These are phyloP conservation scores for Wallemia ichthyophaga DNA, from an alignment of 1,284 basidiomycete species.

Conservation along the genomic window DNA sequence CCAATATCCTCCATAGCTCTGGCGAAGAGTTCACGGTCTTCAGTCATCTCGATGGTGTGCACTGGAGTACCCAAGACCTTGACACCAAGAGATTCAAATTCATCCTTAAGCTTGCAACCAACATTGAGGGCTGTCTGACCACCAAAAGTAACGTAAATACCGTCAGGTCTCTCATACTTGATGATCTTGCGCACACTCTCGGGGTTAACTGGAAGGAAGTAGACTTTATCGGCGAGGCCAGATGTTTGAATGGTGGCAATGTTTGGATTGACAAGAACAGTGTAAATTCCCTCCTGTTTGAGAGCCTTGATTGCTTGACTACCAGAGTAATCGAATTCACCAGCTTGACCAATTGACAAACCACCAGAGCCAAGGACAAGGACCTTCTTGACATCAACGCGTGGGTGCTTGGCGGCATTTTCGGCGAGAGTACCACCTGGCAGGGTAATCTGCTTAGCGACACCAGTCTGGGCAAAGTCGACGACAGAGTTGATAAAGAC, in stretches of 20 bases:
- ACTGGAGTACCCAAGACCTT: slow-evolving; percentile 88
- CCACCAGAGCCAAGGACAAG: slow-evolving; percentile 94
- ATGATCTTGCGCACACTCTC: slow-evolving; percentile 96
- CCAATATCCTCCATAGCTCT: slow-evolving; percentile 86
- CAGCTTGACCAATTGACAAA: slow-evolving; percentile 88
- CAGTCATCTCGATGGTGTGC: slow-evolving; percentile 86
- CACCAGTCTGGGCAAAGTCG: slow-evolving; percentile 38
- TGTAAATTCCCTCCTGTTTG: slow-evolving; percentile 96
- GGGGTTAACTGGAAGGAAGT: slow-evolving; percentile 91
- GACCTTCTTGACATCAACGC: slow-evolving; percentile 58
- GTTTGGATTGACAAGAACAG: slow-evolving; percentile 92
- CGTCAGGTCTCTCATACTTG: slow-evolving; percentile 91
- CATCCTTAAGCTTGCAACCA: slow-evolving; percentile 89
- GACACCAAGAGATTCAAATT: slow-evolving; percentile 58
- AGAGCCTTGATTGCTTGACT: slow-evolving; percentile 97
- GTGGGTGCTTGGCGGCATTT: slow-evolving; percentile 45
- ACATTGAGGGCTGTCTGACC: slow-evolving; percentile 93
- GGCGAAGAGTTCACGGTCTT: slow-evolving; percentile 83
- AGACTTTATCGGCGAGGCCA: slow-evolving; percentile 93
- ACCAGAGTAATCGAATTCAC: slow-evolving; percentile 97
- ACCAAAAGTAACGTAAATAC: slow-evolving; percentile 95
- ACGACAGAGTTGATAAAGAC: slow-evolving; percentile 74
- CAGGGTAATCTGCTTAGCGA: slow-evolving; percentile 43
- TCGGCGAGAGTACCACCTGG: slow-evolving; percentile 63
- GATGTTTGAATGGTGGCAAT: slow-evolving; percentile 99